Conservation (phyloP, 495 filamentous ascomycete species). For the Immersiella caudata region DNA sequence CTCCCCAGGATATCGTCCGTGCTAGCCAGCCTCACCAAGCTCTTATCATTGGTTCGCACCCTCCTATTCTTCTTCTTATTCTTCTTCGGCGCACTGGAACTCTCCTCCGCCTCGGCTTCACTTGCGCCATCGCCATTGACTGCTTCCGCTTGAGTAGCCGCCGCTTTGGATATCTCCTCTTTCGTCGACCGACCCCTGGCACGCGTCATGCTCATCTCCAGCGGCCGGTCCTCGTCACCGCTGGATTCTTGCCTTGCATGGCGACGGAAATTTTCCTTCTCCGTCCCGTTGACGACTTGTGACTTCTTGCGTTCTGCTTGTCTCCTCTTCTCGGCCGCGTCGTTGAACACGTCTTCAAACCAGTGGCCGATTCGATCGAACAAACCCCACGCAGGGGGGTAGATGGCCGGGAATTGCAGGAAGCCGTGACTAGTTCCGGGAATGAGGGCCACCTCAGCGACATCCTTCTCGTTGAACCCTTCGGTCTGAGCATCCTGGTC, state of each 20-base stretch:
- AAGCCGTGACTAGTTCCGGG: conserved; percentile 93
- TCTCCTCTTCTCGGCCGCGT: conserved; percentile 39
- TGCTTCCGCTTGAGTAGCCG: conserved; percentile 15
- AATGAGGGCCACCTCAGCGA: conserved; percentile 79
- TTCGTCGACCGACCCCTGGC: conserved; percentile 34
- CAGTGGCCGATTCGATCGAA: conserved; percentile 74
- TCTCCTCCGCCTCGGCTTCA: conserved; percentile 5
- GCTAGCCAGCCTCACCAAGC: conserved; percentile 74
- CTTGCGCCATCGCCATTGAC: conserved; percentile 11
- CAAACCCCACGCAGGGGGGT: conserved; percentile 82
- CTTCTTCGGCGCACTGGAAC: neutral
- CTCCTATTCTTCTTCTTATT: conserved; percentile 39
- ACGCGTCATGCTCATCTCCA: conserved; percentile 73
- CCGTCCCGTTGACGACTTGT: conserved; percentile 28
- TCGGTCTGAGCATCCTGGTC: conserved; percentile 30
- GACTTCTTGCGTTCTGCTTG: conserved; percentile 24
- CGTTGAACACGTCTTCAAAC: conserved; percentile 72
- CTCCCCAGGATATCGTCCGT: conserved; percentile 81
- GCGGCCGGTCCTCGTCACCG: conserved; percentile 74
- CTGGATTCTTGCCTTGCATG: conserved; percentile 63
- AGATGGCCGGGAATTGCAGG: conserved; percentile 82
- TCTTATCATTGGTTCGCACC: conserved; percentile 46
- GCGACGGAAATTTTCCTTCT: conserved; percentile 26
- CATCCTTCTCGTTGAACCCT: conserved; percentile 72
- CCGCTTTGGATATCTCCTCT: neutral